phyloP scores from a whole-genome alignment of 495 filamentous ascomycete species.

The Oleoguttula mirabilis region DNA sequence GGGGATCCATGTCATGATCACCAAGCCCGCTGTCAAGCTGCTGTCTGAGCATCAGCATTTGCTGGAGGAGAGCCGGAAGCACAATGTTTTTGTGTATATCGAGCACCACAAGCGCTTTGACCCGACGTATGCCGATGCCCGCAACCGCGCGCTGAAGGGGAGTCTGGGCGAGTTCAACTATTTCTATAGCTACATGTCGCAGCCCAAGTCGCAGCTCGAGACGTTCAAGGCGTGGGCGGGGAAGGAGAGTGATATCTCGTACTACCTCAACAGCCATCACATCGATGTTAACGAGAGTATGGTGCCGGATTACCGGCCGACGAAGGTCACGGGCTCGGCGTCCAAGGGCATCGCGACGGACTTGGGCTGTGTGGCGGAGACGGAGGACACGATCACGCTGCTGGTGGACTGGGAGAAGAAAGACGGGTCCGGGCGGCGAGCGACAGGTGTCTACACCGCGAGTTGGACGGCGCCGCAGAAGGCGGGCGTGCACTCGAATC shows the following conservation, averaged over 20 bases:
- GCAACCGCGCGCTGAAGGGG: conserved; percentile 48
- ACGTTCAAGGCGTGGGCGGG: conserved; percentile 97
- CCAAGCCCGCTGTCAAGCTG: conserved; percentile 84
- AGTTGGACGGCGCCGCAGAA: conserved; percentile 89
- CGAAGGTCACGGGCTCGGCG: conserved; percentile 65
- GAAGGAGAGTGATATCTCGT: conserved; percentile 79
- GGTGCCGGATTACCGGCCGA: conserved; percentile 68
- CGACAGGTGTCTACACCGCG: conserved; percentile 86
- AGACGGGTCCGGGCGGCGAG: conserved; percentile 49
- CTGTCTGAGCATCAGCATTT: conserved; percentile 68
- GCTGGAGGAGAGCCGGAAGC: conserved; percentile 55
- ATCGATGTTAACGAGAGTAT: conserved; percentile 83
- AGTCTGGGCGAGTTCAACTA: conserved; percentile 88
- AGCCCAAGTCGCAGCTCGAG: conserved; percentile 84
- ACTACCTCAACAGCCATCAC: conserved; percentile 91
- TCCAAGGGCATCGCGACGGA: conserved; percentile 57
- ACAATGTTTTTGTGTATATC: conserved; percentile 80
- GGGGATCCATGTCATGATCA: conserved; percentile 80
- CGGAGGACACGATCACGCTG: conserved; percentile 87
- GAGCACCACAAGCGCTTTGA: conserved; percentile 97
- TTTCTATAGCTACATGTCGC: conserved; percentile 94
- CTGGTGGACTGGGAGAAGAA: conserved; percentile 78
- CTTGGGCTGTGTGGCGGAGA: conserved; percentile 64
- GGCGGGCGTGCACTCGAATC: conserved; percentile 85
- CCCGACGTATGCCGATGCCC: conserved; percentile 79